Evolutionary conservation across 768 basidiomycete genomes (phyloP), one percentile per base, ranked within the genome.

Genomic region (Boletus speciosus): DNA sequence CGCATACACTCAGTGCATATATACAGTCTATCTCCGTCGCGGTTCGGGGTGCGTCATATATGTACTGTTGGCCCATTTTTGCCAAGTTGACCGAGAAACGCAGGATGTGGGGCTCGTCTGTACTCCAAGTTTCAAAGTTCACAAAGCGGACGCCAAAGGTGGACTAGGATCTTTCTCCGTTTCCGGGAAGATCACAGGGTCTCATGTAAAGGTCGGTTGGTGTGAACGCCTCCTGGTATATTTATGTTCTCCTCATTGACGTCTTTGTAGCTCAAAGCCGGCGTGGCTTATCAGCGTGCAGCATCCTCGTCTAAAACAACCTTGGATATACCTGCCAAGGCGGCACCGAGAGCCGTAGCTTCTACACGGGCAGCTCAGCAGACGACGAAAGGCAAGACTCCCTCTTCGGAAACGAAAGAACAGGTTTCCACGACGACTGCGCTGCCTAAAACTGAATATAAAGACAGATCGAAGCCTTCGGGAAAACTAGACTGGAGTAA

Each of bases 1-100:
- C 76, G 73, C 25, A 60, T 89, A n/a, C 63, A 76, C 57, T 80
- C 80, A 1, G 72, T 84, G 14, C 82, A 88, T 59, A 70, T 93
- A 9, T 92, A 93, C 67, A 82, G 86, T 62, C 64, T 93, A 31
- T 83, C 89, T 0, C 84, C 88, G 1, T 79, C 83, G 1, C 78
- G 76, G 5, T 66, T 91, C 37, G 84, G 65, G 50, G 84, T 73
- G 42, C 37, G 58, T 56, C 19, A 11, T 32, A 15, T 23, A 7
- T 1, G 12, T 32, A 12, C 14, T 37, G 2, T 27, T 35, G 31
- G 56, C 16, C 14, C 38, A 12, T 35, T 21, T 40, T 19, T 6
- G 10, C 46, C 31, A 1, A 1, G 37, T 51, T 62, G 29, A 62
- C 25, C 5, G 21, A 21, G 25, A 21, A 12, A 12, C 15, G n/a